Conservation (phyloP, 1,139 yeast genomes). For the Lodderomyces metapsilosis region DNA sequence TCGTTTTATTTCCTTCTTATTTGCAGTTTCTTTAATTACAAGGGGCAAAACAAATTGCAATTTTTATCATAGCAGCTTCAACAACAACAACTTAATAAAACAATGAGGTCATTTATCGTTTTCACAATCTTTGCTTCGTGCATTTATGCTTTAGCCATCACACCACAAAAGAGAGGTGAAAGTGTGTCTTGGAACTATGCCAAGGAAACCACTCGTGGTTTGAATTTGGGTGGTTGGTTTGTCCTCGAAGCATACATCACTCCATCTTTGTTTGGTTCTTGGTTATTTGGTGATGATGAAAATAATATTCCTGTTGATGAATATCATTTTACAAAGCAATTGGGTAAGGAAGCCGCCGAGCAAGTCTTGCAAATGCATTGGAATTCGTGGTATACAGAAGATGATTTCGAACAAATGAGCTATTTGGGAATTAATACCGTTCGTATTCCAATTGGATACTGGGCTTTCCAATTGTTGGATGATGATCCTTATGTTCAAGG, state of each 20-base stretch:
- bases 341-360: conserved; percentile 63
- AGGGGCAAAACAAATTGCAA: neutral
- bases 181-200: conserved; percentile 44
- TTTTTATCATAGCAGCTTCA: neutral
- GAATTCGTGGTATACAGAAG: conserved; percentile 74
- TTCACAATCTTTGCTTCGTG: conserved; percentile 5
- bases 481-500: conserved; percentile 90
- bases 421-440: conserved; percentile 77
- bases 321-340: conserved; percentile 59
- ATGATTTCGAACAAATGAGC: conserved; percentile 64
- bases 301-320: conserved; percentile 75
- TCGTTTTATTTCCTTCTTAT: neutral
- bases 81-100: neutral
- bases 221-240: conserved; percentile 92
- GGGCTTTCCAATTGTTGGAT: conserved; percentile 74
- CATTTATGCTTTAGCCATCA: conserved; percentile 6
- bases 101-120: conserved; percentile 6
- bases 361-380: conserved; percentile 66
- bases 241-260: conserved; percentile 82
- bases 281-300: conserved; percentile 15
- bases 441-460: conserved; percentile 91
- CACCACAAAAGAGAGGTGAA: conserved; percentile 8
- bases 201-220: conserved; percentile 62
- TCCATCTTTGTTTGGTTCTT: conserved; percentile 69
- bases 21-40: conserved; percentile 1